Base-by-base conservation (phyloP, 345 rosid genomes). In the Brassica incana region DNA sequence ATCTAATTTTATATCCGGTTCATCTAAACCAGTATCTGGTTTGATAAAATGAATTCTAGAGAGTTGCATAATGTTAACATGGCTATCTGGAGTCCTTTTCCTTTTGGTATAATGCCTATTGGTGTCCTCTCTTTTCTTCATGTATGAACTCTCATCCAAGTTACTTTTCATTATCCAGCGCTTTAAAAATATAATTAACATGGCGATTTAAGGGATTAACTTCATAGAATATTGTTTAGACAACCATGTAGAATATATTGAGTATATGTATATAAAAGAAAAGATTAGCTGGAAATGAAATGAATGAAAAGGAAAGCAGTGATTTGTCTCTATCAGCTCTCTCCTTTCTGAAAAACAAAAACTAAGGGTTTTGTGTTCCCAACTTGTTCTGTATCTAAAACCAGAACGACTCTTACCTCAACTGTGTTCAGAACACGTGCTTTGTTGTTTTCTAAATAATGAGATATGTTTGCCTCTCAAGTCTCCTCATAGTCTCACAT, bases 261-360 rank as follows among this genome's bases (percentile, higher is more conserved):
- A 38, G 43, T 8, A 38, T 43, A 43, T 11, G 61, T 5, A 23
- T 20, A 43, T 18, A 30, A 56, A 36, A 8, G 11, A 27, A 29
- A 78, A 50, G 6, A 38, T 45, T 79, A 68, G 82, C 64, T 73
- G 74, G 59, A 73, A 67, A 79, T 71, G 65, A 48, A 20, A 77
- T 72, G 48, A 78, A 54, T 30, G 82, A 79, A 79, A 79, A 62
- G 75, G 75, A 79, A 73, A 80, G 75, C 64, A 74, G 59, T 74
- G 82, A 73, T 79, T 54, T 54, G 82, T 79, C 78, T n/a, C 71
- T 50, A 50, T 74, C 78, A 74, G n/a, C 32, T 67, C 78, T 74
- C 75, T 69, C 58, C 20, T 74, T 73, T 79, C 70, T 68, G 77
- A 54, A 69, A 80, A 75, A 75, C 54, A 69, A 40, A 40, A 40